These are phyloP conservation scores for Chenopodium berlandieri DNA, from an alignment of 148 eudicot species.

Conservation along the genomic window DNA sequence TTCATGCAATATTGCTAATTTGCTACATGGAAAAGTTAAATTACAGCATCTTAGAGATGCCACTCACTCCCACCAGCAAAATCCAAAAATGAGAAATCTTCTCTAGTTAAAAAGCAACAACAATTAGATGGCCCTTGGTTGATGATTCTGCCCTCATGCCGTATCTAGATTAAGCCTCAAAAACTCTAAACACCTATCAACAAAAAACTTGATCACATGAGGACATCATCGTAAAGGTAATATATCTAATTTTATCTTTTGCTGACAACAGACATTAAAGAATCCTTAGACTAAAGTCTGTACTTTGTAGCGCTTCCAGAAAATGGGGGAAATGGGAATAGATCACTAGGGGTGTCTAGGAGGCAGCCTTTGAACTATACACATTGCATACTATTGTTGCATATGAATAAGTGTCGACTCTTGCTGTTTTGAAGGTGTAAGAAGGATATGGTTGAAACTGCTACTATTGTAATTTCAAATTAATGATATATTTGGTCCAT, in stretches of 20 bases:
- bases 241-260: not conserved
- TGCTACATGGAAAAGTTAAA: no score
- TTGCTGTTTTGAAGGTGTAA: not conserved
- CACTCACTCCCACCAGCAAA: no score
- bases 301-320: not conserved
- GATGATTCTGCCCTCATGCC: not conserved
- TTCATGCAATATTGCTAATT: no score
- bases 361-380: not conserved
- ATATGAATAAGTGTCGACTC: not conserved
- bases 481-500: not conserved
- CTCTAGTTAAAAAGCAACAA: not conserved
- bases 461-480: not conserved
- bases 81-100: not conserved
- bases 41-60: no score
- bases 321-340: not conserved
- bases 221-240: not conserved
- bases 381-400: not conserved
- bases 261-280: not conserved
- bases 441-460: not conserved
- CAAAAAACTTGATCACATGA: not conserved
- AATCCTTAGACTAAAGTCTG: not conserved
- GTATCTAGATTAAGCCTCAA: not conserved
- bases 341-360: not conserved
- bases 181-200: not conserved
- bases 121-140: not conserved